Percentiles rank a stretch among this genome's conserved stretches.
Evolutionary conservation across 768 basidiomycete species (phyloP).

Genomic region (Tricholoma sp.): DNA sequence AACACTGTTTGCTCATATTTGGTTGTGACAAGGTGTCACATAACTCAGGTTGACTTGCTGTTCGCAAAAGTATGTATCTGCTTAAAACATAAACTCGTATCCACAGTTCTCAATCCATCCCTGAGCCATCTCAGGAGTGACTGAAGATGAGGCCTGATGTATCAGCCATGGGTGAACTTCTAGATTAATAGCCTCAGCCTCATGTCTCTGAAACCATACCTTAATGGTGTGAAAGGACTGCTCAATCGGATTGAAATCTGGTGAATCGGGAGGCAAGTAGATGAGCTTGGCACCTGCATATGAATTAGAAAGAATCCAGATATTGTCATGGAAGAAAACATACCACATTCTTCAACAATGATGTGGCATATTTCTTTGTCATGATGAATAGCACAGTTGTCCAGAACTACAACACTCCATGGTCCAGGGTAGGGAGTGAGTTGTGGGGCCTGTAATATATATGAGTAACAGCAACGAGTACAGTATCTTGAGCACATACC

Average conservation of each 20-base stretch:
- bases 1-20: too few species aligned
- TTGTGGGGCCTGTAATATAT: neutral
- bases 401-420: neutral
- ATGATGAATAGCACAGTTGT: neutral
- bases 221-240: neutral
- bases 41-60: too few species aligned
- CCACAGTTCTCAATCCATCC: neutral
- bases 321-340: neutral
- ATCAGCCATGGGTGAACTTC: neutral
- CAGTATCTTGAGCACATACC: too few species aligned
- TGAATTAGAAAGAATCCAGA: neutral
- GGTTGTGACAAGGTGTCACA: too few species aligned
- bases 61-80: too few species aligned
- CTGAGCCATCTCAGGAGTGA: neutral
- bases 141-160: neutral
- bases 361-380: neutral
- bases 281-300: neutral
- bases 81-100: too few species aligned
- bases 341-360: neutral
- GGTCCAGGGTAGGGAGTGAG: neutral
- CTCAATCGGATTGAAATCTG: neutral
- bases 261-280: neutral
- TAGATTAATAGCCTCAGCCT: neutral
- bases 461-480: too few species aligned
- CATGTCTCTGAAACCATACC: neutral